These are phyloP conservation scores for Colletotrichum melonis DNA, from an alignment of 2,329 filamentous ascomycete genomes.

Conservation along the genomic window DNA sequence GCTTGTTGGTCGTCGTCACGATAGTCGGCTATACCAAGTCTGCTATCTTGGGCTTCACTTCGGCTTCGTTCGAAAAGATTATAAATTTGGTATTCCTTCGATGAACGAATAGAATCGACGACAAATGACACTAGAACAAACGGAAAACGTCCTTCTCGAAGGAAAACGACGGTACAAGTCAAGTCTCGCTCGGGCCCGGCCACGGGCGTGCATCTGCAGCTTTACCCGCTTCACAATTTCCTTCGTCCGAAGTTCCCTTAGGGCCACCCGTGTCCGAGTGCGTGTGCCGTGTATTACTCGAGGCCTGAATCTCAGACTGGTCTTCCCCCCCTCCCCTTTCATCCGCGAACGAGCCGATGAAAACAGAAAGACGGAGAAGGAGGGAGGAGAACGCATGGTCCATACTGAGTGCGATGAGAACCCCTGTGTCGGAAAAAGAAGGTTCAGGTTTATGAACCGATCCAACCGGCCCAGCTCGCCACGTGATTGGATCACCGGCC, in stretches of 20 bases:
- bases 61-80: too few relatives aligned
- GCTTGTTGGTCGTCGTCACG: background rate
- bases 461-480: background rate
- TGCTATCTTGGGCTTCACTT: background rate
- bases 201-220: background rate
- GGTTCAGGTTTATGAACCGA: background rate
- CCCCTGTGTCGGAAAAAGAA: background rate
- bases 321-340: background rate
- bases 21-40: background rate
- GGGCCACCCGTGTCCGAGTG: background rate
- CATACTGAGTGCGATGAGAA: background rate
- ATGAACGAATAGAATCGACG: background rate
- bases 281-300: background rate
- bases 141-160: background rate
- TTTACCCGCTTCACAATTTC: background rate
- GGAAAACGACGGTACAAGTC: background rate
- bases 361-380: background rate
- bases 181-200: conserved; percentile 13
- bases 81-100: background rate
- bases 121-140: background rate
- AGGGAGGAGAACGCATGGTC: conserved; percentile 1
- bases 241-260: conserved; percentile 19
- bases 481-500: background rate
- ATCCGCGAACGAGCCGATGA: background rate
- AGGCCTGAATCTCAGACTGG: background rate